Conservation (phyloP, 768 basidiomycete genomes). For the Pleurotus ostreatus region DNA sequence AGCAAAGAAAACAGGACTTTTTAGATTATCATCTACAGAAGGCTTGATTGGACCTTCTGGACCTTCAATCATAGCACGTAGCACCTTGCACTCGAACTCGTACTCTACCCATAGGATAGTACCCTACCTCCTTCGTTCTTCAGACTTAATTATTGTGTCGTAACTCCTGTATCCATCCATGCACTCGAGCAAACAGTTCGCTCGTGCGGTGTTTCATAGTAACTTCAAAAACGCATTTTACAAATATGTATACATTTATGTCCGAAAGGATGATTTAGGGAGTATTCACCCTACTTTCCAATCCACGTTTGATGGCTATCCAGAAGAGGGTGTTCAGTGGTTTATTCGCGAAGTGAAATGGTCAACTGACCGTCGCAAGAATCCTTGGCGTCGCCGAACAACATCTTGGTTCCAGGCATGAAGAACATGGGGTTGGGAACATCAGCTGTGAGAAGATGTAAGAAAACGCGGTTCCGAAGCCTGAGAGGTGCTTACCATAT, state of each 20-base stretch:
- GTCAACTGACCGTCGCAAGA: slow-evolving; percentile 70
- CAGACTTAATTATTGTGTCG: too few relatives aligned
- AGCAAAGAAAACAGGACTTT: background rate
- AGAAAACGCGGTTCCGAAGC: too few relatives aligned
- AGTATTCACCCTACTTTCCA: slow-evolving; percentile 27
- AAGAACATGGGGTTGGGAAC: slow-evolving; percentile 95
- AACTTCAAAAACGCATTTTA: background rate
- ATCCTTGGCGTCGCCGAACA: slow-evolving; percentile 90
- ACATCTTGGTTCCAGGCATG: slow-evolving; percentile 85
- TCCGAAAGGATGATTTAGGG: background rate
- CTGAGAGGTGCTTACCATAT: slow-evolving; percentile 51
- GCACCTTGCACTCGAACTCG: too few relatives aligned
- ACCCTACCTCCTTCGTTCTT: background rate
- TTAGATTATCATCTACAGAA: background rate
- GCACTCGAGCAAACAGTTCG: too few relatives aligned
- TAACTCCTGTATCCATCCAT: too few relatives aligned
- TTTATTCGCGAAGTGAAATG: too few relatives aligned
- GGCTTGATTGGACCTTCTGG: background rate
- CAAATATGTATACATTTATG: slow-evolving; percentile 1
- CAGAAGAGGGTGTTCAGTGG: too few relatives aligned
- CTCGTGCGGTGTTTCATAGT: background rate
- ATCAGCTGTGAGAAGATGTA: slow-evolving; percentile 50
- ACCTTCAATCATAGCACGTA: background rate
- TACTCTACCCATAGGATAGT: too few relatives aligned
- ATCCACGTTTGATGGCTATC: slow-evolving; percentile 57